Evolutionary conservation across 2,329 filamentous ascomycete genomes (phyloP).

Genomic region (Monilinia fructicola): DNA sequence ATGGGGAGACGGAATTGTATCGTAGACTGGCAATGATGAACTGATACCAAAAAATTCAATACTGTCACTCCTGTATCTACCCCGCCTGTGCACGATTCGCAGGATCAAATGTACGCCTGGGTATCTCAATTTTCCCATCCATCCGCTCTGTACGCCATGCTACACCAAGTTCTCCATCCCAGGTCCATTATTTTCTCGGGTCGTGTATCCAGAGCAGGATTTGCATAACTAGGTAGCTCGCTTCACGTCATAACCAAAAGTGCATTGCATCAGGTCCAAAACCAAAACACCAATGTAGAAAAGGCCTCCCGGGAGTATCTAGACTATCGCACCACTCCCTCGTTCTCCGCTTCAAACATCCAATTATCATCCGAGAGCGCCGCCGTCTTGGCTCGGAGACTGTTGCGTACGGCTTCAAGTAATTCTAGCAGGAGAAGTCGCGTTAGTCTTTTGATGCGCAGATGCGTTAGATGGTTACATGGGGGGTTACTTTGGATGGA

Average conservation of each 20-base stretch:
- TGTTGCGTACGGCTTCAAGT: constrained; percentile 66
- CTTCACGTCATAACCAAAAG: too few species aligned
- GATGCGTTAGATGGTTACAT: too few species aligned
- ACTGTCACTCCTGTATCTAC: not conserved
- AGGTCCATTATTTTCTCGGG: too few species aligned
- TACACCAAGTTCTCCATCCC: constrained; percentile 11
- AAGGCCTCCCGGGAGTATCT: too few species aligned
- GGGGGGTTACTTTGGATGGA: not conserved
- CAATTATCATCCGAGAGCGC: constrained; percentile 80
- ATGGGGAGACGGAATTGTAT: not conserved
- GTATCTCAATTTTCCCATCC: not conserved
- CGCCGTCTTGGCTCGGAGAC: constrained; percentile 69
- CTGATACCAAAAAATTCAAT: constrained; percentile 11
- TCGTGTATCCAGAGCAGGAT: too few species aligned
- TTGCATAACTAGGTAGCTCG: too few species aligned
- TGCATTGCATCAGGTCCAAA: too few species aligned
- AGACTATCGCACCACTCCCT: constrained; percentile 23
- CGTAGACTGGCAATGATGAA: not conserved
- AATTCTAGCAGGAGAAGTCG: constrained; percentile 55
- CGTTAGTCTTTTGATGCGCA: too few species aligned
- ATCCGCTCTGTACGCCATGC: constrained; percentile 1
- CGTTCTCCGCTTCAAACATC: constrained; percentile 71
- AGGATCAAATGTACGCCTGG: not conserved
- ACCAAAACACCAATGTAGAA: too few species aligned
- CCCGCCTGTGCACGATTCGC: not conserved